Conservation (phyloP, 371 early-diverging fungal genomes). For the Apophysomyces trapeziformis region DNA sequence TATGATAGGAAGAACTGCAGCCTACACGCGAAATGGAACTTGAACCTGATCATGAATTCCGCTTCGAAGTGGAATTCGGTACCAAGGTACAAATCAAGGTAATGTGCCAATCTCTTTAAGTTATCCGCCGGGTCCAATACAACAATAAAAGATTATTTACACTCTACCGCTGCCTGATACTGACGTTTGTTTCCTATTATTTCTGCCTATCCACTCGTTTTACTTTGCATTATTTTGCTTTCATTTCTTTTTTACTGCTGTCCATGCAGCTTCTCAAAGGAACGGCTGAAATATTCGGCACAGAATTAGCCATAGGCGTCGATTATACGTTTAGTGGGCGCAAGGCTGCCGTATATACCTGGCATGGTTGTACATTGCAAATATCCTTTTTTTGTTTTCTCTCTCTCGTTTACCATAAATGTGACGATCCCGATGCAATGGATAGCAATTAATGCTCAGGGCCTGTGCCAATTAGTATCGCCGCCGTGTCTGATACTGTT, state of each 20-base stretch:
- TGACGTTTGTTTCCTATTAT: slow-evolving; percentile 13
- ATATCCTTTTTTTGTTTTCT: slow-evolving; percentile 56
- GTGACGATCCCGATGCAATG: too few species aligned
- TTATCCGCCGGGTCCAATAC: neutral
- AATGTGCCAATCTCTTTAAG: slow-evolving; percentile 1
- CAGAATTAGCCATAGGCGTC: slow-evolving; percentile 81
- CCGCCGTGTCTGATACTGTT: too few species aligned
- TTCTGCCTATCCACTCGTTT: neutral
- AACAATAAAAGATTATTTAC: neutral
- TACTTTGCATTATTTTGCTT: neutral
- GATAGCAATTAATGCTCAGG: too few species aligned
- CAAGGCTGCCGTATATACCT: slow-evolving; percentile 93
- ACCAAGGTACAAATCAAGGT: slow-evolving; percentile 60
- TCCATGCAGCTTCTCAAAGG: slow-evolving; percentile 69
- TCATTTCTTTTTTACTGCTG: neutral
- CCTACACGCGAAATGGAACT: slow-evolving; percentile 45
- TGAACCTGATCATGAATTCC: slow-evolving; percentile 70
- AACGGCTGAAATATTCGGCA: slow-evolving; percentile 90
- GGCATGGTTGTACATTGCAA: slow-evolving; percentile 87
- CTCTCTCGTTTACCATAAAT: neutral
- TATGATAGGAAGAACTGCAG: slow-evolving; percentile 21
- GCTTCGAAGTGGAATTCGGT: slow-evolving; percentile 75
- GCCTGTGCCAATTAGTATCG: too few species aligned
- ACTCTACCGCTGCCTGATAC: neutral
- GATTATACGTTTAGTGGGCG: slow-evolving; percentile 79